Evolutionary conservation across 1,284 basidiomycete species (phyloP).

Genomic region (Trichosporon coremiiforme): DNA sequence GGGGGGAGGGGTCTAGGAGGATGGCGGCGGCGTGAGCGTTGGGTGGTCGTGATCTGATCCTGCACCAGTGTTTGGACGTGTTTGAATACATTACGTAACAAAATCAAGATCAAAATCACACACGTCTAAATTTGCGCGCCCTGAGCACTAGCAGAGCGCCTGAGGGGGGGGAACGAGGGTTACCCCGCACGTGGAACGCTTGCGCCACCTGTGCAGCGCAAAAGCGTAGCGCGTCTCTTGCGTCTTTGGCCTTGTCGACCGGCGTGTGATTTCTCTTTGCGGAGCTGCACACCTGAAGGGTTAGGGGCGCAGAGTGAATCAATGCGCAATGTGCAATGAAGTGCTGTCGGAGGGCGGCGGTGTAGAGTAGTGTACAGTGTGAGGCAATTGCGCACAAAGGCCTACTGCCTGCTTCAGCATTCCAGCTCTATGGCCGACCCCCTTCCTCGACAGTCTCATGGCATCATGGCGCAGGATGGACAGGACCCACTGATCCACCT

Average conservation of each 20-base stretch:
- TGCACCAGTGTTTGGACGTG: slow-evolving; percentile 18
- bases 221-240: background rate
- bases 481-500: background rate
- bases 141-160: background rate
- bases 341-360: background rate
- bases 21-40: background rate
- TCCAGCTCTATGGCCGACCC: slow-evolving; percentile 3
- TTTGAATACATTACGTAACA: slow-evolving; percentile 3
- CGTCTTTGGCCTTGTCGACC: no score
- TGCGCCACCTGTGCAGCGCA: background rate
- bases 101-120: slow-evolving; percentile 19
- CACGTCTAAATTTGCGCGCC: slow-evolving; percentile 15
- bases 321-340: slow-evolving; percentile 3
- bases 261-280: background rate
- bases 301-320: background rate
- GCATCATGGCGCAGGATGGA: background rate
- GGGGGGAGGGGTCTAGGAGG: background rate
- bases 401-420: background rate
- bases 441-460: background rate
- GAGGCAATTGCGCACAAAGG: slow-evolving; percentile 11
- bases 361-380: background rate
- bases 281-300: background rate
- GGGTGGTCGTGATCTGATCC: slow-evolving; percentile 2
- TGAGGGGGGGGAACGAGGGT: background rate
- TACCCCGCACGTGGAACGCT: slow-evolving; percentile 6